Evolutionary conservation across 2,329 filamentous ascomycete species (phyloP).

Genomic region (Hymenoscyphus linearis): DNA sequence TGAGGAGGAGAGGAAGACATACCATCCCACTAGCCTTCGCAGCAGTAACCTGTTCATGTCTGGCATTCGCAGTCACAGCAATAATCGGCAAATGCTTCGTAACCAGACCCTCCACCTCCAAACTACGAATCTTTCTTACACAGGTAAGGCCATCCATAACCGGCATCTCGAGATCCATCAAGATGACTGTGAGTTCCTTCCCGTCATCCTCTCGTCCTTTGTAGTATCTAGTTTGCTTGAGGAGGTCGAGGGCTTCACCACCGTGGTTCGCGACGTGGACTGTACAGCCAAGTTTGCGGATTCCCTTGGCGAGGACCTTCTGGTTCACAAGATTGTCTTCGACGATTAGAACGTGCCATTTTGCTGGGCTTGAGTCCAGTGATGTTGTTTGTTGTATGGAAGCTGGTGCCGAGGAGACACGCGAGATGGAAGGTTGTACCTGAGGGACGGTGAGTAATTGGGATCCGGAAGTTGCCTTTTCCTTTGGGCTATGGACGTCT

Average conservation of each 20-base stretch:
- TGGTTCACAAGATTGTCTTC: constrained; percentile 83
- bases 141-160: constrained; percentile 77
- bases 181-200: constrained; percentile 57
- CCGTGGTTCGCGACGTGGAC: constrained; percentile 60
- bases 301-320: constrained; percentile 61
- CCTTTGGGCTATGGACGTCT: constrained; percentile 41
- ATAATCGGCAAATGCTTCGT: constrained; percentile 66
- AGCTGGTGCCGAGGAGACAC: not conserved
- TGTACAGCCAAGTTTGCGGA: constrained; percentile 52
- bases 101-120: constrained; percentile 55
- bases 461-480: constrained; percentile 56
- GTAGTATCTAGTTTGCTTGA: constrained; percentile 50
- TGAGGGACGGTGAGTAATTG: constrained; percentile 36
- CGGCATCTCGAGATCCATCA: constrained; percentile 77
- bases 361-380: constrained; percentile 38
- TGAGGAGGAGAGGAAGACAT: constrained; percentile 31
- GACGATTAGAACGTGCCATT: constrained; percentile 70
- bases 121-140: constrained; percentile 60
- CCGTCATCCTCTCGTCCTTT: constrained; percentile 87
- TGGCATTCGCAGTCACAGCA: constrained; percentile 70
- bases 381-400: not conserved
- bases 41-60: constrained; percentile 64
- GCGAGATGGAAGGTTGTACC: not conserved
- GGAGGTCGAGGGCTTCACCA: constrained; percentile 71
- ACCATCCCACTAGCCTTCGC: constrained; percentile 69